These are phyloP conservation scores for Piedraia hortae DNA, from an alignment of 2,329 filamentous ascomycete species.

Conservation along the genomic window DNA sequence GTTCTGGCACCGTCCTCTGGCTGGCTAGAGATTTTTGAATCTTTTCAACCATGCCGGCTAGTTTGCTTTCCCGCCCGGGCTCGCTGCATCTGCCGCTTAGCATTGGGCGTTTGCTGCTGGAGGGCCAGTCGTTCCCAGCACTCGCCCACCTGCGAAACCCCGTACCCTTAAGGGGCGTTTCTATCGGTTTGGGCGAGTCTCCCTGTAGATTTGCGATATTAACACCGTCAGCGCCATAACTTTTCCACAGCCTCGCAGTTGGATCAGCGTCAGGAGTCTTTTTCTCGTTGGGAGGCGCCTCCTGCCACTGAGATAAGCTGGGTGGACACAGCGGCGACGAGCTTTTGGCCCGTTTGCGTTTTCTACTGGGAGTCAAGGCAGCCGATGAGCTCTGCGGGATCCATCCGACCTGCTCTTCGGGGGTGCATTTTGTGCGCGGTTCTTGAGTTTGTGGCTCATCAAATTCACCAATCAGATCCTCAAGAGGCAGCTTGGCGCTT, in stretches of 20 bases:
- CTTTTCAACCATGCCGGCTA: constrained; percentile 16
- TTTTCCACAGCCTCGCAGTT: constrained; percentile 19
- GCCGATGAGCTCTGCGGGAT: constrained; percentile 19
- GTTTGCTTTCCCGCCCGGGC: constrained; percentile 9
- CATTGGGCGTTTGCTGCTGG: constrained; percentile 15
- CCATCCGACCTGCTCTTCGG: constrained; percentile 34
- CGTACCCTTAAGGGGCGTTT: constrained; percentile 18
- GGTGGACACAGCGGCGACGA: constrained; percentile 17
- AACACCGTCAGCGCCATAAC: constrained; percentile 16
- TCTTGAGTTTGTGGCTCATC: constrained; percentile 24
- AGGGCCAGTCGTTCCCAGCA: constrained; percentile 22
- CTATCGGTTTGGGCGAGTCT: constrained; percentile 19
- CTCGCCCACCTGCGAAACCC: constrained; percentile 23
- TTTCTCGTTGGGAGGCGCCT: constrained; percentile 8
- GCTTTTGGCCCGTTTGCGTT: constrained; percentile 19
- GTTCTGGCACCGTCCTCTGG: constrained; percentile 5
- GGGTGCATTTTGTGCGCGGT: constrained; percentile 23
- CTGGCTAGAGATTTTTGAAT: constrained; percentile 19
- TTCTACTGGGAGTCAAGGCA: constrained; percentile 17
- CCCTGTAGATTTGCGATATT: constrained; percentile 17
- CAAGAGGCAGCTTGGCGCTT: constrained; percentile 28
- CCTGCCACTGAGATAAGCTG: constrained; percentile 14
- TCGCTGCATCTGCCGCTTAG: constrained; percentile 10
- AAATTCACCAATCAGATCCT: constrained; percentile 32
- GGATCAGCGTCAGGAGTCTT: constrained; percentile 20